Conservation (phyloP, 371 early-diverging fungal genomes). For the Mortierella sp. region DNA sequence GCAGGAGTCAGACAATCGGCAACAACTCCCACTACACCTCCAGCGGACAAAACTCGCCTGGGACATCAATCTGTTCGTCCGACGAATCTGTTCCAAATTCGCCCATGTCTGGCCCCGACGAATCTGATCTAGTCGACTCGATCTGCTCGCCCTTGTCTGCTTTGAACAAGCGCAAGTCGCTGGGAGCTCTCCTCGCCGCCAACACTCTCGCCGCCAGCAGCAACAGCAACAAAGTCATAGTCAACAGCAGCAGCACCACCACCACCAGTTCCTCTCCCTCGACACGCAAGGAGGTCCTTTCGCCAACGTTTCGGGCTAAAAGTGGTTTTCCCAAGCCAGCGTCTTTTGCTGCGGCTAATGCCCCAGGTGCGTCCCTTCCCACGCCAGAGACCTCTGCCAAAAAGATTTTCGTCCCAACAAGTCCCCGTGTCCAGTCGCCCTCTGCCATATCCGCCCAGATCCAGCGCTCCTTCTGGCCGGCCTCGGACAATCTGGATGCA, state of each 20-base stretch:
- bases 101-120: constrained; percentile 53
- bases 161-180: constrained; percentile 52
- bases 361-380: constrained; percentile 26
- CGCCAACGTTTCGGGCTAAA: constrained; percentile 56
- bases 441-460: constrained; percentile 50
- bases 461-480: constrained; percentile 36
- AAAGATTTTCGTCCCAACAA: constrained; percentile 33
- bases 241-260: constrained; percentile 35
- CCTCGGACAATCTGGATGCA: constrained; percentile 15
- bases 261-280: constrained; percentile 19
- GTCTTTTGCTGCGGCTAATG: constrained; percentile 30
- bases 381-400: constrained; percentile 49
- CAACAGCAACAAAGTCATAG: constrained; percentile 41
- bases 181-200: constrained; percentile 58
- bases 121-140: constrained; percentile 24
- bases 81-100: constrained; percentile 51
- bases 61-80: constrained; percentile 36
- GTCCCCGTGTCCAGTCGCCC: constrained; percentile 51
- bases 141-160: constrained; percentile 50
- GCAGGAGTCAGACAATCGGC: constrained; percentile 4
- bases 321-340: constrained; percentile 34
- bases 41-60: constrained; percentile 52
- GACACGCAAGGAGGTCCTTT: constrained; percentile 42
- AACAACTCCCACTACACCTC: constrained; percentile 41
- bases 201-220: constrained; percentile 54